These are phyloP conservation scores for Wallacemonas sp. DNA, from an alignment of 208 protist species.

Conservation along the genomic window DNA sequence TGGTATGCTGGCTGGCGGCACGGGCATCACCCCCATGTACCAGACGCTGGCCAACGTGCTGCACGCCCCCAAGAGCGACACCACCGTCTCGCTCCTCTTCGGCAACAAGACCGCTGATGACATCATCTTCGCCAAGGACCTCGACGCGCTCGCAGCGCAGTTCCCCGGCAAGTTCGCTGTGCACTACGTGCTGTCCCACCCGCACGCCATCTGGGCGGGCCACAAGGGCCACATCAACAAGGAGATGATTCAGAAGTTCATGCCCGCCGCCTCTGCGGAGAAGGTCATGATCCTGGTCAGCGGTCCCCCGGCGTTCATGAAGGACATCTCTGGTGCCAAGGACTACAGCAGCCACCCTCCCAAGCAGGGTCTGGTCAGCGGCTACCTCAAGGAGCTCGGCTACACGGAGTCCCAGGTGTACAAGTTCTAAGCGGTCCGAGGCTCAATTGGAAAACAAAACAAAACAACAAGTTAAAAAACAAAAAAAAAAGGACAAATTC, in stretches of 20 bases:
- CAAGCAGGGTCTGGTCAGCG: conserved; percentile 61
- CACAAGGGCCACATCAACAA: conserved; percentile 65
- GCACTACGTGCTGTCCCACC: conserved; percentile 70
- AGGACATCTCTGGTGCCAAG: conserved; percentile 74
- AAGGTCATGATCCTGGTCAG: conserved; percentile 60
- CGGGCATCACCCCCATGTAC: conserved; percentile 91
- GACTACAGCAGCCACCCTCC: conserved; percentile 49
- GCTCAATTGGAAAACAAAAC: not conserved
- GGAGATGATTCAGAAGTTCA: conserved; percentile 57
- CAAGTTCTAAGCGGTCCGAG: conserved; percentile 57
- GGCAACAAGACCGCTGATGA: conserved; percentile 78
- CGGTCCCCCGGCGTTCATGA: conserved; percentile 82
- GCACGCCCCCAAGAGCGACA: conserved; percentile 50
- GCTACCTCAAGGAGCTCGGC: conserved; percentile 75
- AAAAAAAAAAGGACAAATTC: too few relatives aligned
- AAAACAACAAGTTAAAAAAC: not conserved
- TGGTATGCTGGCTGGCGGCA: conserved; percentile 88
- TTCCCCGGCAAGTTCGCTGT: conserved; percentile 62
- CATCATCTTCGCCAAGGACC: conserved; percentile 73
- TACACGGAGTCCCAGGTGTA: conserved; percentile 68
- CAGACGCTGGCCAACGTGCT: conserved; percentile 81
- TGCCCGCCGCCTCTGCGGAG: conserved; percentile 53
- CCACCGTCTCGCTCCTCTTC: conserved; percentile 74
- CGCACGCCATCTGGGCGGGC: conserved; percentile 53
- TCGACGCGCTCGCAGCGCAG: conserved; percentile 56